Percentiles rank a stretch among this genome's conserved stretches.
phyloP scores from a whole-genome alignment of 345 rosid genomes.

The Angophora floribunda region DNA sequence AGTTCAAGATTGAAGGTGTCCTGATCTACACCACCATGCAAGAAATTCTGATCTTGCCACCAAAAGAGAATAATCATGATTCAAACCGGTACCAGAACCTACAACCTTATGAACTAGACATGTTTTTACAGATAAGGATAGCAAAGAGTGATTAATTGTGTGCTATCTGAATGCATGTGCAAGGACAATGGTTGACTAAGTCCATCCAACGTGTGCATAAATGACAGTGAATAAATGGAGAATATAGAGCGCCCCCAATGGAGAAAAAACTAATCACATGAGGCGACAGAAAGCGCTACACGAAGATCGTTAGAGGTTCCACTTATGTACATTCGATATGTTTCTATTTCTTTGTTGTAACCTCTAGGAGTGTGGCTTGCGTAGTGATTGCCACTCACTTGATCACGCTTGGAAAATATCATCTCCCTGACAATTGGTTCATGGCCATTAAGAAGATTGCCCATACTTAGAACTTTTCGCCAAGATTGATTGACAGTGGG shows the following conservation, averaged over 20 bases:
- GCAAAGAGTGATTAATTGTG: neutral
- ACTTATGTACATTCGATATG: slow-evolving; percentile 76
- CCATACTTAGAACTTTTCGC: slow-evolving; percentile 98
- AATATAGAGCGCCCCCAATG: neutral
- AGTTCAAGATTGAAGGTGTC: neutral
- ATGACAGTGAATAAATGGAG: neutral
- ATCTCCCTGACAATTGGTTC: slow-evolving; percentile 84
- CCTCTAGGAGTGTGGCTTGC: slow-evolving; percentile 26
- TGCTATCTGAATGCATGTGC: neutral
- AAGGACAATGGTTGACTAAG: neutral
- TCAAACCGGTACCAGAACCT: neutral
- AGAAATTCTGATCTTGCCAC: neutral
- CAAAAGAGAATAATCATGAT: neutral
- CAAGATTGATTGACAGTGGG: slow-evolving; percentile 89
- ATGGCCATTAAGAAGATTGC: slow-evolving; percentile 91
- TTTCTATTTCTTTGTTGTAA: slow-evolving; percentile 52
- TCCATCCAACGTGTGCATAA: neutral
- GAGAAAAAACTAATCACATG: slow-evolving; percentile 43
- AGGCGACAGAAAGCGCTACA: slow-evolving; percentile 79
- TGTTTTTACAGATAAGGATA: neutral
- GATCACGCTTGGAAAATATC: slow-evolving; percentile 54
- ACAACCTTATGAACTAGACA: neutral
- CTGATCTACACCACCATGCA: neutral
- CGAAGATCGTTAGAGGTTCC: slow-evolving; percentile 96
- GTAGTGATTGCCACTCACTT: slow-evolving; percentile 39